These are phyloP conservation scores for Jaapia argillacea DNA, from an alignment of 768 basidiomycete species.

Conservation along the genomic window DNA sequence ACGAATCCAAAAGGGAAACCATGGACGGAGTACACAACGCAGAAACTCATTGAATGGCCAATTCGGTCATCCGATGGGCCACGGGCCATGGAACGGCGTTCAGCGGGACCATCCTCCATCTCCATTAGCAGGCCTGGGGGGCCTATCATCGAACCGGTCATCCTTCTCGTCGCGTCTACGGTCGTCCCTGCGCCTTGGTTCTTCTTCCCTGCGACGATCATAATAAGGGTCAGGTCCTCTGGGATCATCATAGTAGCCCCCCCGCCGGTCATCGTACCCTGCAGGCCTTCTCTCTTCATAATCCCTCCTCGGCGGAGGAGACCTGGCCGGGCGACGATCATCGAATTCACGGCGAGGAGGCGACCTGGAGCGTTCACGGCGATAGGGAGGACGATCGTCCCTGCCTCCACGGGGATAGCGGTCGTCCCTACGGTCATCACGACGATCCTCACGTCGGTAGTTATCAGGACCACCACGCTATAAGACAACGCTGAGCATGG, in stretches of 20 bases:
- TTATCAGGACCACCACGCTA: conserved; percentile 65
- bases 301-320: conserved; percentile 73
- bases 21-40: conserved; percentile 33
- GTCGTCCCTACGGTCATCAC: conserved; percentile 28
- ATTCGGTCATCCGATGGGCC: no score
- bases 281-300: conserved; percentile 80
- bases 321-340: conserved; percentile 77
- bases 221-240: conserved; percentile 79
- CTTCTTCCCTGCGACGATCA: conserved; percentile 81
- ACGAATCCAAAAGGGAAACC: conserved; percentile 16
- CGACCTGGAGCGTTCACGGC: conserved; percentile 79
- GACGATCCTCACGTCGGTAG: conserved; percentile 33
- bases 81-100: conserved; percentile 23
- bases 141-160: conserved; percentile 70
- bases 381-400: conserved; percentile 37
- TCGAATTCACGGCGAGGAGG: conserved; percentile 57
- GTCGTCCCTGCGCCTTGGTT: conserved; percentile 59
- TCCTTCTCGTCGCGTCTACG: conserved; percentile 75
- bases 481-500: conserved; percentile 1
- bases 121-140: conserved; percentile 64
- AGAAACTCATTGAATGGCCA: conserved; percentile 25
- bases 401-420: conserved; percentile 24
- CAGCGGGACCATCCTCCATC: conserved; percentile 72
- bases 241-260: conserved; percentile 70
- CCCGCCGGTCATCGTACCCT: conserved; percentile 89